Conservation (phyloP, 306 rosid genomes). For the cucumber (Cucumis sativus) region DNA sequence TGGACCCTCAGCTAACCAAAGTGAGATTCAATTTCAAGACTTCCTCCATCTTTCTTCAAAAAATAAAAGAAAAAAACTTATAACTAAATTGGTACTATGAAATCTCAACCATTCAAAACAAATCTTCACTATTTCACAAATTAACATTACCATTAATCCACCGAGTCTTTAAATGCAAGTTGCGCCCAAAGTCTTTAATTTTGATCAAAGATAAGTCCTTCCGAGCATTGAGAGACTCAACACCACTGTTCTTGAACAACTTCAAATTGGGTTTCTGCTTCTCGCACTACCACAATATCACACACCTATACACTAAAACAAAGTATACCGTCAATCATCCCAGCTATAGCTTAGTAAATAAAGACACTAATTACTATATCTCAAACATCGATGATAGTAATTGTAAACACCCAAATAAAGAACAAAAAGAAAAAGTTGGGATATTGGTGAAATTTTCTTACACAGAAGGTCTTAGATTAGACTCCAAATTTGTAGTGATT, state of each 20-base stretch:
- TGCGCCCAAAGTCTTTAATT: too few relatives aligned
- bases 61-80: background rate
- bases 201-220: too few relatives aligned
- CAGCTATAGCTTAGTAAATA: too few relatives aligned
- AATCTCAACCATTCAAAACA: background rate
- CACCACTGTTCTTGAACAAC: too few relatives aligned
- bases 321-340: too few relatives aligned
- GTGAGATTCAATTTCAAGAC: background rate
- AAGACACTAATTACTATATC: background rate
- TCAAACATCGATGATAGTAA: background rate
- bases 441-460: background rate
- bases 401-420: background rate
- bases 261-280: too few relatives aligned
- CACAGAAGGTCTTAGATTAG: background rate
- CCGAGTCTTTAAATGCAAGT: too few relatives aligned
- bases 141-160: too few relatives aligned
- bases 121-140: too few relatives aligned
- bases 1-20: background rate
- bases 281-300: too few relatives aligned
- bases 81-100: background rate
- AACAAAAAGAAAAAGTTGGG: background rate
- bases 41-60: background rate
- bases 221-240: too few relatives aligned
- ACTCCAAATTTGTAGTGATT: background rate
- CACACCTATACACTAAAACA: too few relatives aligned